These are phyloP conservation scores for Penicillium sp. DNA, from an alignment of 2,329 filamentous ascomycete genomes.

Conservation along the genomic window DNA sequence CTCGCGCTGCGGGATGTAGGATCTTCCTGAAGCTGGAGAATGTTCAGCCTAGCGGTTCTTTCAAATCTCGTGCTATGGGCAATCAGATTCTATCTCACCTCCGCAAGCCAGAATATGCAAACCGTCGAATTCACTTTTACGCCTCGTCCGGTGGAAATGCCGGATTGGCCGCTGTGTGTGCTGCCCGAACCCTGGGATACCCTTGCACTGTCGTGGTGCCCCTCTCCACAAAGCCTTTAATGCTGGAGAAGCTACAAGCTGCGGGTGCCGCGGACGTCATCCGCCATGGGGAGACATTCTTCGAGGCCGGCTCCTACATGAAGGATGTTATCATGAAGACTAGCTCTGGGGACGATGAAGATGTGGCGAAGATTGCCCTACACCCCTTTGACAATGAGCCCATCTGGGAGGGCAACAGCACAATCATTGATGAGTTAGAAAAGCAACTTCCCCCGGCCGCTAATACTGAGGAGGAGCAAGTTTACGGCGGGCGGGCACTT, in stretches of 20 bases:
- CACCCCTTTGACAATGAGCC: slow-evolving; percentile 48
- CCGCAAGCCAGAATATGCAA: slow-evolving; percentile 39
- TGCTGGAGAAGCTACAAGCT: slow-evolving; percentile 68
- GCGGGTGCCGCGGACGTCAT: slow-evolving; percentile 68
- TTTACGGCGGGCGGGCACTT: slow-evolving; percentile 30
- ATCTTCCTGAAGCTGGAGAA: slow-evolving; percentile 85
- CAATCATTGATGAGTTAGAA: slow-evolving; percentile 46
- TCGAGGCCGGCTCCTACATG: slow-evolving; percentile 68
- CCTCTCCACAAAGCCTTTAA: slow-evolving; percentile 61
- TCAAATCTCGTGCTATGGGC: slow-evolving; percentile 78
- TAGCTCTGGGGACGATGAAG: slow-evolving; percentile 22
- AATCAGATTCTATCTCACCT: slow-evolving; percentile 63
- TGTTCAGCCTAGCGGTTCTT: slow-evolving; percentile 79
- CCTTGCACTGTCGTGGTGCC: slow-evolving; percentile 77
- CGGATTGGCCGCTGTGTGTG: slow-evolving; percentile 76
- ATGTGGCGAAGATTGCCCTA: slow-evolving; percentile 42
- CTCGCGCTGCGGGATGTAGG: slow-evolving; percentile 71
- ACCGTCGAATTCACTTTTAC: slow-evolving; percentile 67
- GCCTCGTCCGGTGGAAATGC: slow-evolving; percentile 81
- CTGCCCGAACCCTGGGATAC: slow-evolving; percentile 63
- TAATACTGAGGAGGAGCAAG: slow-evolving; percentile 31
- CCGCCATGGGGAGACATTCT: slow-evolving; percentile 67
- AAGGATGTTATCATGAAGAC: slow-evolving; percentile 50
- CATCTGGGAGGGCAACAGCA: slow-evolving; percentile 49
- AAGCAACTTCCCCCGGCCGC: slow-evolving; percentile 38